Percentiles rank a stretch among this genome's conserved stretches.
Conservation (phyloP, 108 stramenopile genomes). For the Skeletonema potamos region DNA sequence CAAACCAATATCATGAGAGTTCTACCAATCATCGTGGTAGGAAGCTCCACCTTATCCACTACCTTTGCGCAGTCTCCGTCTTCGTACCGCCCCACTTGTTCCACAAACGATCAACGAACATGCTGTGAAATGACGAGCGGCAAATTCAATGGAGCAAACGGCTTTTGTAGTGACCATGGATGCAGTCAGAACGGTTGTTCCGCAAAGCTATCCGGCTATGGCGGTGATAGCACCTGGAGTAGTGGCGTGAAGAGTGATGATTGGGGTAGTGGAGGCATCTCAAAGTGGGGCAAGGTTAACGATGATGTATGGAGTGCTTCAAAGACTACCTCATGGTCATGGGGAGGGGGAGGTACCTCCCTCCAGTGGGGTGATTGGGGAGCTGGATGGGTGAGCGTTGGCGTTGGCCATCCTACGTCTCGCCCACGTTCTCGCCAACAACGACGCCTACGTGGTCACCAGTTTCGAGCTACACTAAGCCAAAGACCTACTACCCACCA, state of each 20-base stretch:
- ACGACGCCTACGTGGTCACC: neutral
- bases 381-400: neutral
- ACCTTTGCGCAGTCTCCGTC: neutral
- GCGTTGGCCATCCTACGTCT: neutral
- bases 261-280: neutral
- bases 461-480: neutral
- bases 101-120: neutral
- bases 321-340: neutral
- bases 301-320: neutral
- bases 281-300: neutral
- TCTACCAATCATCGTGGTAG: neutral
- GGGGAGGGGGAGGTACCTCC: neutral
- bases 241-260: too few relatives aligned
- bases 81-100: neutral
- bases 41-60: neutral
- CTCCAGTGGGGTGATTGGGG: neutral
- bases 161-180: neutral
- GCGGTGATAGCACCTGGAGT: neutral
- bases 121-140: neutral
- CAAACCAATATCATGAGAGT: neutral
- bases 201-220: neutral
- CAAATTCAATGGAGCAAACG: neutral
- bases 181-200: neutral
- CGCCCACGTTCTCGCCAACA: neutral
- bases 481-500: neutral